These are phyloP conservation scores for Collybiopsis luxurians DNA, from an alignment of 768 basidiomycete genomes.

Conservation along the genomic window DNA sequence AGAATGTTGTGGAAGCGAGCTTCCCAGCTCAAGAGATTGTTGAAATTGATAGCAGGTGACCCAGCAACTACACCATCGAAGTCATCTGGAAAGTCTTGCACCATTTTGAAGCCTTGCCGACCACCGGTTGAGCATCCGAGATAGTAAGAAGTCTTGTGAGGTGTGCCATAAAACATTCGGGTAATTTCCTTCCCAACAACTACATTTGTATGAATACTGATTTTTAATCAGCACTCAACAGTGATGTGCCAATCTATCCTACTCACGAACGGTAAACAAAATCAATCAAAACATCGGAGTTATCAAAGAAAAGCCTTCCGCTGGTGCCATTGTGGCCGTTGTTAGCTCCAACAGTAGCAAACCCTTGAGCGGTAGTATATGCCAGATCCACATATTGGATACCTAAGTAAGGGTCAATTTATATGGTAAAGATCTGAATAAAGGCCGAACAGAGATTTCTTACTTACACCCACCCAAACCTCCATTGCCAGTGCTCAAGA, in stretches of 20 bases:
- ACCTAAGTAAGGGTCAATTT: neutral
- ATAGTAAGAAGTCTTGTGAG: conserved; percentile 17
- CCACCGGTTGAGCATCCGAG: conserved; percentile 20
- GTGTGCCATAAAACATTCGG: conserved; percentile 14
- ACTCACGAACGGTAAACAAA: neutral
- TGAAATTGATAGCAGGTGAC: conserved; percentile 12
- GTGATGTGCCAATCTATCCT: too few relatives aligned
- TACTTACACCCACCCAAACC: conserved; percentile 9
- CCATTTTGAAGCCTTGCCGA: conserved; percentile 17
- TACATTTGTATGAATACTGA: too few relatives aligned
- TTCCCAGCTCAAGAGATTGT: neutral
- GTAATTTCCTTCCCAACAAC: conserved; percentile 17
- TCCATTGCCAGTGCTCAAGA: conserved; percentile 9
- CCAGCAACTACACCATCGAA: conserved; percentile 21
- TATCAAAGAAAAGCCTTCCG: too few relatives aligned
- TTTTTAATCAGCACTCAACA: too few relatives aligned
- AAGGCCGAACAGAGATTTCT: neutral
- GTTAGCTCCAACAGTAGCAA: neutral
- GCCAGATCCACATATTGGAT: neutral
- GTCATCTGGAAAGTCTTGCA: too few relatives aligned
- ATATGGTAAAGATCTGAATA: too few relatives aligned
- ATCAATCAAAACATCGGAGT: neutral
- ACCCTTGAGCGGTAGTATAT: neutral
- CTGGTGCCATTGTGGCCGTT: neutral
- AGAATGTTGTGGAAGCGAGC: neutral